Evolutionary conservation across 2,329 filamentous ascomycete genomes (phyloP), one percentile per base, ranked within the genome.

Genomic region (Elsinoe fawcettii): DNA sequence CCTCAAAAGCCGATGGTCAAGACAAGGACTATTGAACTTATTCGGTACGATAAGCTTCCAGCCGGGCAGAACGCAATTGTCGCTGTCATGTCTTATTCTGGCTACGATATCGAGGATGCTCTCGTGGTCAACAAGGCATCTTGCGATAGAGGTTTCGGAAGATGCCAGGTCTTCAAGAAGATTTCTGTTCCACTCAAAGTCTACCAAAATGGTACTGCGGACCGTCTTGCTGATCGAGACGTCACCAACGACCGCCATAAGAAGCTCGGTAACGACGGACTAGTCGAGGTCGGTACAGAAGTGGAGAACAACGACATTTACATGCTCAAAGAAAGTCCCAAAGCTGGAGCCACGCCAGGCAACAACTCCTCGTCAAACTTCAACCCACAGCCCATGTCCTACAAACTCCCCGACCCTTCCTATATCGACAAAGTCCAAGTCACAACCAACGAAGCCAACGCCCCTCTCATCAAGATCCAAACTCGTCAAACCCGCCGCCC

Each of bases 71-170:
- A 96, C 61, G 95, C 93, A 3, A 96, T 89, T 1, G 93, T 99
- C 23, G 93, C 95, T 5, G 93, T 99, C 74, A 99, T 99, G 93
- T 97, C 91, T 51, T 99, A 93, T 73, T 97, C 92, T 9, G 93
- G 93, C 22, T 99, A 99, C 73, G 93, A 99, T 83, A 99, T 99
- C 64, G 93, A 99, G 77, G 93, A 99, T 78, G 93, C 93, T 8
- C 79, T 99, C 16, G 92, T 99, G 1, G 72, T 99, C 60, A 99
- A 99, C 77, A 97, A 96, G 75, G 91, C 90, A 8, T 96, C 91
- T 0, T 86, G 90, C 59, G 95, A 99, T 66, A 83, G 93, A 65
- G 95, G 93, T 3, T 99, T 97, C 66, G 95, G 93, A 46, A 85
- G 93, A 36, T 97, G 93, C 67, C 95, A 99, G 69, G 93, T 97